phyloP scores from a whole-genome alignment of 163 green algal genomes.

The Prototheca wickerhamii region DNA sequence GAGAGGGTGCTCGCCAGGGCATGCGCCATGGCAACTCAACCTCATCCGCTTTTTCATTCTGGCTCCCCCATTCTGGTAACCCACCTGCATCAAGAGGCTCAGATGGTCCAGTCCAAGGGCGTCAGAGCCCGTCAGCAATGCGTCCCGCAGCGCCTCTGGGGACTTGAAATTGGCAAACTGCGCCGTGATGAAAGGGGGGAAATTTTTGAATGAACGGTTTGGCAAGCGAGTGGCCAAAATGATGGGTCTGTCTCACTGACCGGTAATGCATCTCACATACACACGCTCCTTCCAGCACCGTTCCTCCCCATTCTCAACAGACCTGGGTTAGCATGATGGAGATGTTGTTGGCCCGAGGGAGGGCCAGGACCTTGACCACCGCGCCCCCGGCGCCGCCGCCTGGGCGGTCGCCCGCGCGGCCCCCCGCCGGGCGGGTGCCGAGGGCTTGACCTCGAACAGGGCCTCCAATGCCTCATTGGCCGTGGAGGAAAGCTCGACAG shows the following conservation, averaged over 20 bases:
- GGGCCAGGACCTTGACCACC: slow-evolving; percentile 31
- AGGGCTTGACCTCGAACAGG: slow-evolving; percentile 18
- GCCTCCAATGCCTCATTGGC: background rate
- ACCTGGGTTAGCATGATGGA: slow-evolving; percentile 67
- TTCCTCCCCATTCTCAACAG: background rate
- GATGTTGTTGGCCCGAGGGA: slow-evolving; percentile 64
- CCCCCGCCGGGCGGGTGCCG: background rate
- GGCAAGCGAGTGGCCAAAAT: too few relatives aligned
- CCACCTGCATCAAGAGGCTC: slow-evolving; percentile 42
- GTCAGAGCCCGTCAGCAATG: slow-evolving; percentile 28
- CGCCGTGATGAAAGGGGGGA: too few relatives aligned
- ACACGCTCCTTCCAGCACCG: background rate
- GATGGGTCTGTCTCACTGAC: too few relatives aligned
- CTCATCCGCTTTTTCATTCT: too few relatives aligned
- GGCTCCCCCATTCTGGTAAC: too few relatives aligned
- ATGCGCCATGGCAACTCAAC: too few relatives aligned
- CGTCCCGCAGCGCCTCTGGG: slow-evolving; percentile 21
- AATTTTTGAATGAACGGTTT: too few relatives aligned
- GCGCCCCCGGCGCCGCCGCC: background rate
- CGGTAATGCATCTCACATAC: too few relatives aligned
- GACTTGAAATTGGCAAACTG: slow-evolving; percentile 36
- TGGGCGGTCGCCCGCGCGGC: background rate
- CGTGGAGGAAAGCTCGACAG: too few relatives aligned
- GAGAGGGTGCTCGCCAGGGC: too few relatives aligned
- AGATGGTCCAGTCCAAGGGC: slow-evolving; percentile 44